Percentiles rank a stretch among this genome's conserved stretches.
Evolutionary conservation across 768 basidiomycete genomes (phyloP).

Genomic region (Lactarius vividus): DNA sequence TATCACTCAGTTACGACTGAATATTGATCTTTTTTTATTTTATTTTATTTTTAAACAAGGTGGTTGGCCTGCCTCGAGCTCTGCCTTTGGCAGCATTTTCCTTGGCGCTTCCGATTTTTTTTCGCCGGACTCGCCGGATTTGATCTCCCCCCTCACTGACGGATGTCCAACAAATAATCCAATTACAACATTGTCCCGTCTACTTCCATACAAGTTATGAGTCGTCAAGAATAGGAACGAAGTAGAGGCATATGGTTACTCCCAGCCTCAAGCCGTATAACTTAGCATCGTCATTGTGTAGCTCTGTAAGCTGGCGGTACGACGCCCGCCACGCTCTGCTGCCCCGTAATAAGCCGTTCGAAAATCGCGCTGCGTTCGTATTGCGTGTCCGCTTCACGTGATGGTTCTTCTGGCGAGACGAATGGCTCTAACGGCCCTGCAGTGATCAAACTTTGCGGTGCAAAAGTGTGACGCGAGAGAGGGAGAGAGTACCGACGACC

Average conservation of each 20-base stretch:
- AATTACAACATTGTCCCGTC: background rate
- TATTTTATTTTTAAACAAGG: no score
- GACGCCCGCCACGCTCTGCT: conserved; percentile 79
- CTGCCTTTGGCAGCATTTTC: no score
- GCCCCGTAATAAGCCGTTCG: conserved; percentile 79
- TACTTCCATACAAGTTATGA: background rate
- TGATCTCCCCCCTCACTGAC: no score
- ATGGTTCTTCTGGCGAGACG: conserved; percentile 2
- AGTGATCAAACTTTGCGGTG: background rate
- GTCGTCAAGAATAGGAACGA: background rate
- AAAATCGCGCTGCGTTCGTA: conserved; percentile 46
- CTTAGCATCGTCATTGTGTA: background rate
- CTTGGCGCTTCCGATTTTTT: no score
- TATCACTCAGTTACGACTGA: no score
- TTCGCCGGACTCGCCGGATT: no score
- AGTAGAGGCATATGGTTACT: background rate
- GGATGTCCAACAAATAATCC: no score
- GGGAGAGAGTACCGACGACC: background rate
- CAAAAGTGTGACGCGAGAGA: background rate
- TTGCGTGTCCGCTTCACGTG: conserved; percentile 38
- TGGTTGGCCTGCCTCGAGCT: no score
- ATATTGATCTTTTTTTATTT: no score
- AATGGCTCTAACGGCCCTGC: background rate
- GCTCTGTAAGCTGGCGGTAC: conserved; percentile 71
- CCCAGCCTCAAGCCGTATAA: background rate